Conservation (phyloP, 1,284 basidiomycete species). For the Pulveroboletus ridleyi region DNA sequence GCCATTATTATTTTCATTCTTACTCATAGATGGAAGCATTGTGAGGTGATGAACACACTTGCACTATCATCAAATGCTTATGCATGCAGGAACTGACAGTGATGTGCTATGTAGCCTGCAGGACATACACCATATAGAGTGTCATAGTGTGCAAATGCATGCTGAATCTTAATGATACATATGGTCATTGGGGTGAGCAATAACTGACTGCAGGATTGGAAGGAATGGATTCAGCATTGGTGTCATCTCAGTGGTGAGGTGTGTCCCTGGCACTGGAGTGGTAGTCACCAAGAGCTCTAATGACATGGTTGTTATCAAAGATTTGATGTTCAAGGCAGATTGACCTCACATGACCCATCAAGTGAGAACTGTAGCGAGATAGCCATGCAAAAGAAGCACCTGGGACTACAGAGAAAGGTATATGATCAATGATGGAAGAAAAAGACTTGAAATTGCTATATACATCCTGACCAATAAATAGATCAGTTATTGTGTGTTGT, state of each 20-base stretch:
- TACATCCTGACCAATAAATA: constrained; percentile 48
- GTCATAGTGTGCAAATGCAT: constrained; percentile 39
- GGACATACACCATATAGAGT: constrained; percentile 36
- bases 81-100: no score
- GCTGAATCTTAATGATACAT: constrained; percentile 39
- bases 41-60: no score
- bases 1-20: no score
- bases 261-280: not conserved
- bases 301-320: constrained; percentile 43
- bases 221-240: constrained; percentile 39
- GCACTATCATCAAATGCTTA: no score
- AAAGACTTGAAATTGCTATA: constrained; percentile 57
- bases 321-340: constrained; percentile 45
- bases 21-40: no score
- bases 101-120: no score
- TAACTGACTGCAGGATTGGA: constrained; percentile 39
- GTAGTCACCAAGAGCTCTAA: constrained; percentile 18
- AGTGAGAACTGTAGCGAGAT: constrained; percentile 45
- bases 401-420: constrained; percentile 45
- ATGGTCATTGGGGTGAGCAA: constrained; percentile 41
- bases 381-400: constrained; percentile 49
- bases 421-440: constrained; percentile 49
- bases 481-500: not conserved
- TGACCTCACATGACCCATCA: constrained; percentile 51
- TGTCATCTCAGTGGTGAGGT: constrained; percentile 23